Evolutionary conservation across 208 protist genomes (phyloP).

Genomic region (Porcisia deanei): DNA sequence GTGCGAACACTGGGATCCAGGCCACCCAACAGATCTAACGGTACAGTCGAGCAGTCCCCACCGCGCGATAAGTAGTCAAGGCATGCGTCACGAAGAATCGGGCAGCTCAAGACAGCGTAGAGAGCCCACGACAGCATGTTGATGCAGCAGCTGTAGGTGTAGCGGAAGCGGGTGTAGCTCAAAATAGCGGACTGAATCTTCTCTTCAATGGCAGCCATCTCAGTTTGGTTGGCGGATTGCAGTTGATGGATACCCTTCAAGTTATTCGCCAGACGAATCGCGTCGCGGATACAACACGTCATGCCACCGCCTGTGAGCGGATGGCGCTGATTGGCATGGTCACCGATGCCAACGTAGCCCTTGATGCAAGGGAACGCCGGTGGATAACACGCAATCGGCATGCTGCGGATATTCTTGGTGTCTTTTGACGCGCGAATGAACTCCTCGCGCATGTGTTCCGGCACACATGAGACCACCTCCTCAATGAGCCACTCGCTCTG

Average conservation of each 20-base stretch:
- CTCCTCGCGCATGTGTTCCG: slow-evolving; percentile 65
- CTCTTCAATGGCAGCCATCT: slow-evolving; percentile 66
- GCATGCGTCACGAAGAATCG: slow-evolving; percentile 78
- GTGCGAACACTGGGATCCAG: slow-evolving; percentile 59
- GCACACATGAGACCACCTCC: slow-evolving; percentile 83
- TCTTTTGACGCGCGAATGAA: slow-evolving; percentile 70
- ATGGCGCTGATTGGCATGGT: slow-evolving; percentile 95
- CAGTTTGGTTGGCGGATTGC: slow-evolving; percentile 33
- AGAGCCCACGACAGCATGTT: slow-evolving; percentile 93
- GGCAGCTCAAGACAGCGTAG: slow-evolving; percentile 83
- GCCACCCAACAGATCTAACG: slow-evolving; percentile 86
- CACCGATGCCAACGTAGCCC: slow-evolving; percentile 92
- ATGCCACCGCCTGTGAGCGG: slow-evolving; percentile 93
- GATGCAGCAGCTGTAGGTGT: slow-evolving; percentile 83
- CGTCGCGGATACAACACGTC: slow-evolving; percentile 92
- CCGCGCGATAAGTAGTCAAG: slow-evolving; percentile 92
- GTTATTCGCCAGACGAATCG: slow-evolving; percentile 58
- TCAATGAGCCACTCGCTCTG: slow-evolving; percentile 84
- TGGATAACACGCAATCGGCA: slow-evolving; percentile 80
- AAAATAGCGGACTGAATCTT: slow-evolving; percentile 60
- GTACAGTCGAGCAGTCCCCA: slow-evolving; percentile 82
- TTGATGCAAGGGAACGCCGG: slow-evolving; percentile 67
- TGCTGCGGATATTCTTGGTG: slow-evolving; percentile 72
- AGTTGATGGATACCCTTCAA: slow-evolving; percentile 58
- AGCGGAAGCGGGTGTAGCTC: slow-evolving; percentile 54